Conservation (phyloP, 768 basidiomycete species). For the Tephrocybe rancida region DNA sequence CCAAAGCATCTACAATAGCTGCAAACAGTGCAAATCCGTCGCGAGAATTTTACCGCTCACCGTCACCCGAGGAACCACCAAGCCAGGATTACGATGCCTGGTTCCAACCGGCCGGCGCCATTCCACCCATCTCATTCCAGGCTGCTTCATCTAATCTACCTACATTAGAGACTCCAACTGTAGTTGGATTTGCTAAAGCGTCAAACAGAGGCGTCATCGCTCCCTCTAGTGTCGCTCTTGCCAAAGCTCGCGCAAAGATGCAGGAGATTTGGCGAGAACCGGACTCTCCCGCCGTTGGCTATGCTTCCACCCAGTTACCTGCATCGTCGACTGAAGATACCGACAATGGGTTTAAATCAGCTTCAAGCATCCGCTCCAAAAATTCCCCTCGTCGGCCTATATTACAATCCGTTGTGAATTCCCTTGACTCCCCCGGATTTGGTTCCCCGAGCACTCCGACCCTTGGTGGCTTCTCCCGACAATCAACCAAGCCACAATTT, state of each 20-base stretch:
- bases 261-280: constrained; percentile 47
- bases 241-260: constrained; percentile 55
- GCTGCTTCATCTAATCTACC: constrained; percentile 29
- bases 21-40: constrained; percentile 8
- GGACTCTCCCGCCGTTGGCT: constrained; percentile 15
- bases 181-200: constrained; percentile 33
- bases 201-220: constrained; percentile 39
- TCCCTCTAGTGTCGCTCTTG: constrained; percentile 58
- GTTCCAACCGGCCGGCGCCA: constrained; percentile 43
- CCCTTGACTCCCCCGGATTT: constrained; percentile 27
- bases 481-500: constrained; percentile 14
- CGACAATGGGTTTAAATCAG: constrained; percentile 30
- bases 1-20: constrained; percentile 27
- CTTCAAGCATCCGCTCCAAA: constrained; percentile 19
- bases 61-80: constrained; percentile 40
- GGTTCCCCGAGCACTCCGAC: constrained; percentile 43
- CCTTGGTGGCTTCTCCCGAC: constrained; percentile 30
- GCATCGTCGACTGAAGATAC: constrained; percentile 13
- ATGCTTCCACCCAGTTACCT: constrained; percentile 1
- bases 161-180: constrained; percentile 6
- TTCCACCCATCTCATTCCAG: constrained; percentile 36
- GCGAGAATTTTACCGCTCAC: constrained; percentile 29
- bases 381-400: constrained; percentile 32
- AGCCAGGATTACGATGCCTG: constrained; percentile 49
- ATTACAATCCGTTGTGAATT: constrained; percentile 40